Base-by-base conservation (phyloP, 2,329 filamentous ascomycete species). In the Fusarium protoensiforme region DNA sequence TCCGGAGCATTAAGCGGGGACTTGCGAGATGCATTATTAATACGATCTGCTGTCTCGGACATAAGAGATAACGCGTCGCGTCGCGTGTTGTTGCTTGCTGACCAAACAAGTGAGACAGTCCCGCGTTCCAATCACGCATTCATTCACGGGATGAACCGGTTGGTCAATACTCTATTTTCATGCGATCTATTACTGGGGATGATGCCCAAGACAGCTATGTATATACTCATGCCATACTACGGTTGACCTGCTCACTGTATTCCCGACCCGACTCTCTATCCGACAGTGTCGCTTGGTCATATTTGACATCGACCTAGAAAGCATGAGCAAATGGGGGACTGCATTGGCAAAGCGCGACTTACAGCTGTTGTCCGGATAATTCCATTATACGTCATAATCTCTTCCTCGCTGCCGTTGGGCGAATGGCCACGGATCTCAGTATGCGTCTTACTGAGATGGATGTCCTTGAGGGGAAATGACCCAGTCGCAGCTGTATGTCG, bases 361-460 rank as follows among this genome's bases (percentile, higher is more conserved):
- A 76, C 72, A 24, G 67, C 62, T n/a, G 72, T 75, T 0, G 74
- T 76, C 16, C 74, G 58, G 5, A 76, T 61, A 20, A 76, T 76
- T 5, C 74, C 74, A 13, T 76, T 76, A 4, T 76, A 75, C 1
- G 75, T 76, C 75, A 77, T 77, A 6, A 77, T 77, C 36, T 76
- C 74, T 4, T 77, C 75, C n/a, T 77, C 74, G 1, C 75, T 77
- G 0, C 63, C 74, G n/a, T 75, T 76, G 0, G 72, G 75, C 0
- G 70, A 69, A 20, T 75, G 73, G 13, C 74, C 71, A 7, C 74
- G 72, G 18, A 74, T 75, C 61, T 75, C 74, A 1, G 72, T 69
- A 2, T 68, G 65, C 3, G 74, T 75, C 53, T 66, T 75, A 31
- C 36, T 51, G 6, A 58, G 29, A 11, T 68, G 65, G 38, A 76